A percentile compares a stretch with the other conserved stretches of the same genome.
These are phyloP conservation scores for Ganoderma lingzhi DNA, from an alignment of 1,284 basidiomycete species.

Conservation along the genomic window DNA sequence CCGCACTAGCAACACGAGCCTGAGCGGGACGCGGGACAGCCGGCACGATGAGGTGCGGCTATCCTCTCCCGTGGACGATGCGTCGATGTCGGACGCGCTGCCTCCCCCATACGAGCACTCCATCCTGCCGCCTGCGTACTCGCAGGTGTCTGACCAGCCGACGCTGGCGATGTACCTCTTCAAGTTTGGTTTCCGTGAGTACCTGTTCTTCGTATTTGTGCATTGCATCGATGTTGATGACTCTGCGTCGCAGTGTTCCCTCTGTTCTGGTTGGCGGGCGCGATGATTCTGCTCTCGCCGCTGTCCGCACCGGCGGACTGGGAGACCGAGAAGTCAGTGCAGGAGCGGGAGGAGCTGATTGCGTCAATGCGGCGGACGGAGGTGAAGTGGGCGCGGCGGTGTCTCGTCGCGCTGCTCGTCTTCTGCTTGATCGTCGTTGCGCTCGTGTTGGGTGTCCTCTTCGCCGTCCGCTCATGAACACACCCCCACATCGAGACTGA, in stretches of 20 bases:
- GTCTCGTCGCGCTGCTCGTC: slow-evolving; percentile 35
- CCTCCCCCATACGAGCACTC: slow-evolving; percentile 40
- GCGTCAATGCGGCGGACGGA: slow-evolving; percentile 47
- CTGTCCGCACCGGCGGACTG: slow-evolving; percentile 48
- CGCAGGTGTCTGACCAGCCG: slow-evolving; percentile 38
- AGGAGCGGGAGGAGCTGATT: slow-evolving; percentile 46
- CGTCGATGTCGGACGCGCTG: slow-evolving; percentile 14
- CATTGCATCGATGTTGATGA: slow-evolving; percentile 1
- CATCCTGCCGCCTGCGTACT: slow-evolving; percentile 37
- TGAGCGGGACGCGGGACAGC: slow-evolving; percentile 38
- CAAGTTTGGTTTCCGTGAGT: slow-evolving; percentile 44
- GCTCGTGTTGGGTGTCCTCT: slow-evolving; percentile 13
- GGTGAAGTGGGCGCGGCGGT: slow-evolving; percentile 52
- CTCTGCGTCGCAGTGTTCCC: slow-evolving; percentile 47
- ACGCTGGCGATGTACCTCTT: slow-evolving; percentile 46
- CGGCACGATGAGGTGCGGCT: slow-evolving; percentile 36
- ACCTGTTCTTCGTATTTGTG: no score
- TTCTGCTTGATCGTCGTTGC: slow-evolving; percentile 1
- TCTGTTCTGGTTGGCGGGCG: slow-evolving; percentile 51
- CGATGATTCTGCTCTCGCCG: slow-evolving; percentile 48
- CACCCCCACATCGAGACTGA: background rate
- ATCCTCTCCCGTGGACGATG: slow-evolving; percentile 18
- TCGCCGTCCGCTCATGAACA: slow-evolving; percentile 13
- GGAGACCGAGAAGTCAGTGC: slow-evolving; percentile 47
- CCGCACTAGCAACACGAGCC: slow-evolving; percentile 22